Evolutionary conservation across 257 asterid species (phyloP).

Genomic region (Penstemon davidsonii): DNA sequence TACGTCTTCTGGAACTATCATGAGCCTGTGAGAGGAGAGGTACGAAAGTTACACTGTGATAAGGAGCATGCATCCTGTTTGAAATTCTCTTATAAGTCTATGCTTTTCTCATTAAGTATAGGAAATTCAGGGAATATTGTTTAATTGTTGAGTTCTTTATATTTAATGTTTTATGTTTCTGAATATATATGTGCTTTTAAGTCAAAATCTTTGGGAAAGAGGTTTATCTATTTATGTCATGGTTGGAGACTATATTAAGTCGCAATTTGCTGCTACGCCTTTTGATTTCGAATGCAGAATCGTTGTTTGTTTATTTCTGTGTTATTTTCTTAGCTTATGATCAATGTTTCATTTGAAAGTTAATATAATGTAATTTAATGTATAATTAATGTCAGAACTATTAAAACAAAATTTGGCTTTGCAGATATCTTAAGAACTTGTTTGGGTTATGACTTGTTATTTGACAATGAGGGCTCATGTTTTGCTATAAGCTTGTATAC

Average conservation of each 20-base stretch:
- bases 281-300: background rate
- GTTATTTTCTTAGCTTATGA: background rate
- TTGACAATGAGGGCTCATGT: background rate
- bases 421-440: no score
- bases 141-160: background rate
- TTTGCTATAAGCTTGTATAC: background rate
- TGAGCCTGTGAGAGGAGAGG: conserved; percentile 77
- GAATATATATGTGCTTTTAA: background rate
- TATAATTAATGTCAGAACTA: no score
- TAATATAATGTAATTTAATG: background rate
- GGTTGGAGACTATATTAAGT: background rate
- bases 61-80: background rate
- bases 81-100: background rate
- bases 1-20: conserved; percentile 88
- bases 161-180: background rate
- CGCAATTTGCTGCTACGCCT: background rate
- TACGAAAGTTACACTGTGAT: conserved; percentile 23
- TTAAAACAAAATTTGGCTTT: no score
- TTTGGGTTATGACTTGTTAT: no score
- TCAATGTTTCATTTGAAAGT: background rate
- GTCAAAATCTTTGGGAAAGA: background rate
- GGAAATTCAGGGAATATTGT: background rate
- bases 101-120: background rate
- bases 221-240: background rate
- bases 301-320: background rate